A percentile compares a stretch with the other conserved stretches of the same genome.
These are phyloP conservation scores for Pythium oligandrum DNA, from an alignment of 352 stramenopile genomes.

Conservation along the genomic window DNA sequence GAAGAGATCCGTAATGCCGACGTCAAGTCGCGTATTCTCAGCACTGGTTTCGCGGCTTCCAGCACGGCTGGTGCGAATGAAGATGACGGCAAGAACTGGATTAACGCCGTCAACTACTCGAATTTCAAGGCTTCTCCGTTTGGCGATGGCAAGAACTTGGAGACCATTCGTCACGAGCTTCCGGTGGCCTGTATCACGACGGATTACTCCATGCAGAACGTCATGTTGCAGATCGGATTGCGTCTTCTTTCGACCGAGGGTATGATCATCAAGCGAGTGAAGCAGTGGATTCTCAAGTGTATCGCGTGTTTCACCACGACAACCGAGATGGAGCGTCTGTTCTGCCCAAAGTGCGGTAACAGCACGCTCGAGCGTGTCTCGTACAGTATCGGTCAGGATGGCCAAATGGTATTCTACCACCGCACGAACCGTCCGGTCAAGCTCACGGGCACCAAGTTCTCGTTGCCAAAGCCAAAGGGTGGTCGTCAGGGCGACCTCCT, in stretches of 20 bases:
- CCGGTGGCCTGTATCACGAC: constrained; percentile 81
- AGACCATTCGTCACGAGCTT: constrained; percentile 49
- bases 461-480: constrained; percentile 94
- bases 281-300: constrained; percentile 97
- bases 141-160: constrained; percentile 58
- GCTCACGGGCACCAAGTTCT: constrained; percentile 96
- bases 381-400: constrained; percentile 91
- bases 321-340: constrained; percentile 91
- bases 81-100: constrained; percentile 88
- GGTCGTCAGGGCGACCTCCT: constrained; percentile 93
- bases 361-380: constrained; percentile 94
- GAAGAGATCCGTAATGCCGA: constrained; percentile 69
- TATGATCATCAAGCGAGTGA: constrained; percentile 85
- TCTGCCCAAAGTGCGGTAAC: constrained; percentile 97
- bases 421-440: constrained; percentile 82
- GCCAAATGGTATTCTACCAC: constrained; percentile 86
- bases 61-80: constrained; percentile 72
- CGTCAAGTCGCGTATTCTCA: constrained; percentile 86
- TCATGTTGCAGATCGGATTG: constrained; percentile 87
- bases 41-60: constrained; percentile 56
- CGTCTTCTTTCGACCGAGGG: constrained; percentile 74
- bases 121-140: constrained; percentile 74
- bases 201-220: constrained; percentile 89
- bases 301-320: constrained; percentile 95
- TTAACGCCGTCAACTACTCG: constrained; percentile 53